phyloP scores from a whole-genome alignment of 2,329 filamentous ascomycete genomes.

The Aspergillus niger region DNA sequence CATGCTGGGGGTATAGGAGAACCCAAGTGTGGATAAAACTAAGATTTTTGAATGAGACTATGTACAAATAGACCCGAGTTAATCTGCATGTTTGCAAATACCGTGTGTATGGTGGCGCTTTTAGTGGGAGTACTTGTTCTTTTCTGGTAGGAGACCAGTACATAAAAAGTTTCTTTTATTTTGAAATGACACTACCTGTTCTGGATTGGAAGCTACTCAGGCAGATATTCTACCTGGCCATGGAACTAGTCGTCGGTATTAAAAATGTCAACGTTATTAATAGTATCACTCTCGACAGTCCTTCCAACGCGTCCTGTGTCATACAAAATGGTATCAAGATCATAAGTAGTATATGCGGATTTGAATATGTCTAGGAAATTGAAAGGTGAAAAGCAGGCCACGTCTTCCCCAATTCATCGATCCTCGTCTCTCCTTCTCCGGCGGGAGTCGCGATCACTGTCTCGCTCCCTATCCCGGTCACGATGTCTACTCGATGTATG shows the following conservation, averaged over 20 bases:
- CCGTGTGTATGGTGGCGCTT: conserved; percentile 20
- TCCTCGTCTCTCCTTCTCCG: conserved; percentile 34
- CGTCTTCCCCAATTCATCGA: conserved; percentile 8
- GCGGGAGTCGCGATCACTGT: conserved; percentile 33
- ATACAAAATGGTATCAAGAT: neutral
- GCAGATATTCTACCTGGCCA: neutral
- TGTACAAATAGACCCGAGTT: conserved; percentile 23
- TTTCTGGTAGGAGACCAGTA: conserved; percentile 8
- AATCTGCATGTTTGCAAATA: conserved; percentile 12
- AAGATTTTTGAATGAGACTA: conserved; percentile 15
- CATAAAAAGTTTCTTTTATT: conserved; percentile 20
- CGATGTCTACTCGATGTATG: conserved; percentile 31
- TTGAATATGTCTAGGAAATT: neutral
- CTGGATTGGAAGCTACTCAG: neutral
- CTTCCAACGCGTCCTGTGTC: neutral
- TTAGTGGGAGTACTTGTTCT: conserved; percentile 22
- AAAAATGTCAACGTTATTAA: neutral
- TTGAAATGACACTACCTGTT: neutral
- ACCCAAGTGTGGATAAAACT: neutral
- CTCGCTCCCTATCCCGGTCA: conserved; percentile 32
- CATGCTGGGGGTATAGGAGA: conserved; percentile 38
- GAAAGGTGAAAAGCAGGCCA: neutral
- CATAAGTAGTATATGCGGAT: neutral
- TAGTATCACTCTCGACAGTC: neutral
- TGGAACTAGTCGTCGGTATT: no score